phyloP scores from a whole-genome alignment of 352 stramenopile species.

The Pythium guiyangense region DNA sequence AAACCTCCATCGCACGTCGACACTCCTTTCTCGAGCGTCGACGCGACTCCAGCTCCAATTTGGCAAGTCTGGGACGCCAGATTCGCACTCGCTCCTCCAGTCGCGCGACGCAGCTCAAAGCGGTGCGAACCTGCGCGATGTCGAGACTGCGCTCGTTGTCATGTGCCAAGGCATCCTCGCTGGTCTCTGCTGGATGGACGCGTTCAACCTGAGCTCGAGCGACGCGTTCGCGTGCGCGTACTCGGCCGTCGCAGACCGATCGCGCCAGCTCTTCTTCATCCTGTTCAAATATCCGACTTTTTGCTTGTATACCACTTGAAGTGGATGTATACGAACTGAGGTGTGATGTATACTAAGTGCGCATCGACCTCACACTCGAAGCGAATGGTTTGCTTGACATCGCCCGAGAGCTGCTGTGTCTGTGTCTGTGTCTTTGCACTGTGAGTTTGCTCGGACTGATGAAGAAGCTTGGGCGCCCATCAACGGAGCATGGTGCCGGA shows the following conservation, averaged over 20 bases:
- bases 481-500: not conserved
- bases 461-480: constrained; percentile 28
- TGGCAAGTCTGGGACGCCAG: not conserved
- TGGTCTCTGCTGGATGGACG: constrained; percentile 65
- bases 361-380: not conserved
- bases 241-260: constrained; percentile 45
- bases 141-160: constrained; percentile 36
- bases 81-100: not conserved
- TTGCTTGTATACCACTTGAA: not conserved
- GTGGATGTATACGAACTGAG: not conserved
- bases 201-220: constrained; percentile 40
- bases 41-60: not conserved
- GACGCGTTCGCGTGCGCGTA: constrained; percentile 44
- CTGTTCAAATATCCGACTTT: constrained; percentile 66
- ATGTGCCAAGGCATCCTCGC: constrained; percentile 47
- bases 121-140: constrained; percentile 16
- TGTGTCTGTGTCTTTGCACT: constrained; percentile 19
- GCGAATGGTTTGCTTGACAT: not conserved
- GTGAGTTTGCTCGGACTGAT: constrained; percentile 45
- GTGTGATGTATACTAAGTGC: not conserved
- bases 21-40: not conserved
- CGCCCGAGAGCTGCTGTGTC: not conserved
- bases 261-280: constrained; percentile 55
- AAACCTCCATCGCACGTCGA: not conserved
- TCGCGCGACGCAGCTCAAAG: not conserved